Evolutionary conservation across 2,329 filamentous ascomycete species (phyloP), one percentile per base, ranked within the genome.

Genomic region (Pseudogymnoascus sp.): DNA sequence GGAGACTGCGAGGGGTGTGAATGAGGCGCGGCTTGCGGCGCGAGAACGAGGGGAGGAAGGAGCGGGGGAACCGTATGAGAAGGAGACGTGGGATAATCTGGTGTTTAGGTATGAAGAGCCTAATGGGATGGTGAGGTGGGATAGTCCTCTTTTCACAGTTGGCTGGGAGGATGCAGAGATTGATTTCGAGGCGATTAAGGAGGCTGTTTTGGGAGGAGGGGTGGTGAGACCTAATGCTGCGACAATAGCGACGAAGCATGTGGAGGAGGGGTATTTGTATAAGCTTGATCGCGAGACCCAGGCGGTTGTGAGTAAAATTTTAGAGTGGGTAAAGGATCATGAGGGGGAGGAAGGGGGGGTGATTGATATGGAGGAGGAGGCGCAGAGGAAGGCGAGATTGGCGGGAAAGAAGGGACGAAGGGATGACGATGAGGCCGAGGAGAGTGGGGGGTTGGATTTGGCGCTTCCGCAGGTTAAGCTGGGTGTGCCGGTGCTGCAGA

Each of bases 91-190:
- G 68, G 70, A 73, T 12, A 75, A 75, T 62, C 62, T 75, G 31
- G 72, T 74, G 36, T 93, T 91, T 72, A 82, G 90, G 62, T 93
- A 93, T 72, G 90, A 96, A 75, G 90, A 96, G 75, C 90, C 91
- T 12, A 95, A 93, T 72, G 84, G 87, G 21, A 93, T 93, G 89
- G 88, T 84, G 2, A 79, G 90, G 46, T 96, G 91, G 91, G 90
- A 96, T 73, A 89, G 87, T 62, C 90, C 91, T 1, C 80, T 95
- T 2, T 95, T 93, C 75, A 88, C 88, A 3, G 81, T 95, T 0
- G 82, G 91, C 9, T 90, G 88, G 80, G 87, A 92, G 49, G 91
- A 96, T 72, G 82, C 83, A 63, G 81, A 81, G 63, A 82, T 82
- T n/a, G 85, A 86, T 1, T 88, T 86, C 65, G 84, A 88, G 59